phyloP scores from a whole-genome alignment of 257 asterid genomes.

The Echites panduratus region DNA sequence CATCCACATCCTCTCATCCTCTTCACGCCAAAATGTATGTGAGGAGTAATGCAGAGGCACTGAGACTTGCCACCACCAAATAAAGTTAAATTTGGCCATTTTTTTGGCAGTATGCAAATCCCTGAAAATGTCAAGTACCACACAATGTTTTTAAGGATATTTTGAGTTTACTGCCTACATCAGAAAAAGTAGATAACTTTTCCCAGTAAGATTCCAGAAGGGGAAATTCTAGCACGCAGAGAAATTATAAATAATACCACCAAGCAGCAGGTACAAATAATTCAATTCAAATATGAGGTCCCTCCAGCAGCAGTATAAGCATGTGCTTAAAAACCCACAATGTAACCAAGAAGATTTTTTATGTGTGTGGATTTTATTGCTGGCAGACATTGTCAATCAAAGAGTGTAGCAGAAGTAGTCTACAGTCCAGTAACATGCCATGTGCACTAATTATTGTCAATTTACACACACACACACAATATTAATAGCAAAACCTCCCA shows the following conservation, averaged over 20 bases:
- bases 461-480: conserved; percentile 6
- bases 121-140: not conserved
- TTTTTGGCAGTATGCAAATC: not conserved
- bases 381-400: not conserved
- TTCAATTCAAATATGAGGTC: not conserved
- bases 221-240: conserved; percentile 9
- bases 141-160: not conserved
- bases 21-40: not conserved
- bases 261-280: conserved; percentile 7
- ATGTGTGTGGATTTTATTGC: not conserved
- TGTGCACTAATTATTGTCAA: conserved; percentile 33
- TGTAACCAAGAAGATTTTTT: not conserved
- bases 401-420: conserved; percentile 2
- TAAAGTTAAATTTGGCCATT: not conserved
- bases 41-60: conserved; percentile 1
- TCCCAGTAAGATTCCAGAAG: not conserved
- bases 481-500: conserved; percentile 24
- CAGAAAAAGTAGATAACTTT: too few species aligned
- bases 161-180: not conserved
- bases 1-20: not conserved
- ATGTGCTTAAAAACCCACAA: conserved; percentile 6
- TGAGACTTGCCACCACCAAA: not conserved
- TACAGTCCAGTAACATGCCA: conserved; percentile 21
- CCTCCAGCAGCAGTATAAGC: not conserved
- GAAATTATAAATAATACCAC: conserved; percentile 10